Base-by-base conservation (phyloP, 2,329 filamentous ascomycete genomes). In the Trichocomaceae sp. region DNA sequence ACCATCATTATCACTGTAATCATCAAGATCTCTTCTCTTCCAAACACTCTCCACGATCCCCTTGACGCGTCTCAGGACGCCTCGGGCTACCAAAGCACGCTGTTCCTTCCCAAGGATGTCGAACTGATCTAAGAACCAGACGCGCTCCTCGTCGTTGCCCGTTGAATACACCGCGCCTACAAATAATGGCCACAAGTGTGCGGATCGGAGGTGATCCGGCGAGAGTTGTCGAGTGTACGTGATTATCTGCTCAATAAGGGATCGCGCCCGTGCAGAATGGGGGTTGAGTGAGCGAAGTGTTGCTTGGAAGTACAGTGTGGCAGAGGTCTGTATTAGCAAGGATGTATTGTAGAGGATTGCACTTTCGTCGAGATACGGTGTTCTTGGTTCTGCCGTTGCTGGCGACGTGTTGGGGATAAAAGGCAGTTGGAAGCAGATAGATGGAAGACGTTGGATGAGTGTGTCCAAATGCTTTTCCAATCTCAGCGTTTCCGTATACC, bases 21-120 rank as follows among this genome's bases (percentile, higher is more conserved):
- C 26, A 47, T 54, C 51, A 13, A 58, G 29, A 42, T 58, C 57
- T 22, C 57, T 57, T 17, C 54, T 54, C 54, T 58, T 58, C 57
- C 57, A 58, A 17, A 58, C 57, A 19, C 50, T 56, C 15, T 57
- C 57, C n/a, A 58, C 57, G 39, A 58, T 58, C 26, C n/a, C 54
- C 23, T 45, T 54, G 19, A 57, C 57, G 1, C 57, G 50, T 4
- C 39, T 52, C 22, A 58, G 45, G 2, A 51, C 51, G 1, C 57
- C 57, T 12, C 50, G 50, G 12, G 57, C 57, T 15, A 58, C 57
- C 41, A 57, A 39, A 12, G 47, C 55, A 12, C 52, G 51, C 19
- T 49, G 39, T 2, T 53, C 47, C 9, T 47, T 47, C 12, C 46
- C 55, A 10, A 57, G 33, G 8, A 54, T 47, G 45, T 57, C 50